A percentile compares a stretch with the other conserved stretches of the same genome.
Evolutionary conservation across 352 stramenopile species (phyloP).

Genomic region (Globisporangium apiculatum): DNA sequence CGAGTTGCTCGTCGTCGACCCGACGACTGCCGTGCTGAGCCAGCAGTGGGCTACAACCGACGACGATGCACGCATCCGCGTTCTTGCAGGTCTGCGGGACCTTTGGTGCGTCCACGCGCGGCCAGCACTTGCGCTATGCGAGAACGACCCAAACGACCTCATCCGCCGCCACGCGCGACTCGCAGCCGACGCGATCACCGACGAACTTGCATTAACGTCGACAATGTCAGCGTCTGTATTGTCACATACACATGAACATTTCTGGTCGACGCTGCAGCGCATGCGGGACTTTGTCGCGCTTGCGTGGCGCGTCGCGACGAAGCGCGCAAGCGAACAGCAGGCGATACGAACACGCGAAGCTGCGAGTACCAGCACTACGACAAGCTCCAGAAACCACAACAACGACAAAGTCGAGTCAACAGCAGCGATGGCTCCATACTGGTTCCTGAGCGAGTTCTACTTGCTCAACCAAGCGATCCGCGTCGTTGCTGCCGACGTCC

Average conservation of each 20-base stretch:
- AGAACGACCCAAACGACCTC: constrained; percentile 53
- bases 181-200: constrained; percentile 16
- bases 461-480: constrained; percentile 29
- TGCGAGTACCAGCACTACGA: neutral
- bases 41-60: constrained; percentile 9
- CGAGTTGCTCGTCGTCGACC: constrained; percentile 19
- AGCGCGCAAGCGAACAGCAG: constrained; percentile 14
- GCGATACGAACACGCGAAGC: neutral
- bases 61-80: constrained; percentile 1
- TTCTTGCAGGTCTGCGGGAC: constrained; percentile 14
- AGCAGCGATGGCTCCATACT: constrained; percentile 5
- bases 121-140: constrained; percentile 27
- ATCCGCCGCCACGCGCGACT: constrained; percentile 23
- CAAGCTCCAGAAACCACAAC: neutral
- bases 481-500: constrained; percentile 1
- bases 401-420: neutral
- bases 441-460: constrained; percentile 38
- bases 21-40: constrained; percentile 6
- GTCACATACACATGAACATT: neutral
- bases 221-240: too few species aligned
- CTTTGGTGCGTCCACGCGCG: constrained; percentile 30
- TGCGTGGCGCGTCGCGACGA: constrained; percentile 31
- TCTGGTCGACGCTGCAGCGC: constrained; percentile 17
- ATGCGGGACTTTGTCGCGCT: constrained; percentile 38
- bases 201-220: constrained; percentile 4